Evolutionary conservation across 768 basidiomycete genomes (phyloP).

Genomic region (Galerina sulciceps): DNA sequence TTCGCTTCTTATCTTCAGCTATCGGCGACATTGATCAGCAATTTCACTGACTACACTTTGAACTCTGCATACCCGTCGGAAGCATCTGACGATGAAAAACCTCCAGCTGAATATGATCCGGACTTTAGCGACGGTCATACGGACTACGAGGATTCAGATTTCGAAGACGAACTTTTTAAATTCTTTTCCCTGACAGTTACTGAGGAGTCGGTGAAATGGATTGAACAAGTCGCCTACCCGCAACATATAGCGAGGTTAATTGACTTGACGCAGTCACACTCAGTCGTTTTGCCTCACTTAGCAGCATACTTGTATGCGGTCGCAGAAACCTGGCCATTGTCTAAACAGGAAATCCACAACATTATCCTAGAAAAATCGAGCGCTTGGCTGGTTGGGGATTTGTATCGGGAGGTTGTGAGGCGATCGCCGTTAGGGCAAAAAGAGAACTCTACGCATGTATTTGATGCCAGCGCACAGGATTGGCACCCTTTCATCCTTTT

Average conservation of each 20-base stretch:
- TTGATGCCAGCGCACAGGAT: constrained; percentile 39
- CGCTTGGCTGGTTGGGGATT: too few species aligned
- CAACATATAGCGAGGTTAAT: constrained; percentile 61
- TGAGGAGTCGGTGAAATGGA: too few species aligned
- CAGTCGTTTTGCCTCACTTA: constrained; percentile 48
- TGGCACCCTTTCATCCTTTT: constrained; percentile 82
- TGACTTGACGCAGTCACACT: constrained; percentile 39
- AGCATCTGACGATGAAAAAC: neutral
- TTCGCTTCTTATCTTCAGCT: too few species aligned
- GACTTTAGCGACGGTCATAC: too few species aligned
- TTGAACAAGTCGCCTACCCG: constrained; percentile 54
- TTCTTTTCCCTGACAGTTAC: constrained; percentile 64
- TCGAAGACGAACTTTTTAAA: constrained; percentile 41
- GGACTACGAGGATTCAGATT: too few species aligned
- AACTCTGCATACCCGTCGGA: constrained; percentile 26
- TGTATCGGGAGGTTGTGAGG: too few species aligned
- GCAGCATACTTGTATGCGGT: constrained; percentile 65
- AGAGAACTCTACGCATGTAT: constrained; percentile 31
- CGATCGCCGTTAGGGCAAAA: too few species aligned
- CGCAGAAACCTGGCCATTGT: constrained; percentile 60
- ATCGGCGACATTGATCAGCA: constrained; percentile 52
- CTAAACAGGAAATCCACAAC: constrained; percentile 61
- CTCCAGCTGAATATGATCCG: constrained; percentile 1
- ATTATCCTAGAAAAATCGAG: too few species aligned
- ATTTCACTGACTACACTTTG: constrained; percentile 53